Evolutionary conservation across 1,284 basidiomycete species (phyloP).

Genomic region (Austroboletus sp.): DNA sequence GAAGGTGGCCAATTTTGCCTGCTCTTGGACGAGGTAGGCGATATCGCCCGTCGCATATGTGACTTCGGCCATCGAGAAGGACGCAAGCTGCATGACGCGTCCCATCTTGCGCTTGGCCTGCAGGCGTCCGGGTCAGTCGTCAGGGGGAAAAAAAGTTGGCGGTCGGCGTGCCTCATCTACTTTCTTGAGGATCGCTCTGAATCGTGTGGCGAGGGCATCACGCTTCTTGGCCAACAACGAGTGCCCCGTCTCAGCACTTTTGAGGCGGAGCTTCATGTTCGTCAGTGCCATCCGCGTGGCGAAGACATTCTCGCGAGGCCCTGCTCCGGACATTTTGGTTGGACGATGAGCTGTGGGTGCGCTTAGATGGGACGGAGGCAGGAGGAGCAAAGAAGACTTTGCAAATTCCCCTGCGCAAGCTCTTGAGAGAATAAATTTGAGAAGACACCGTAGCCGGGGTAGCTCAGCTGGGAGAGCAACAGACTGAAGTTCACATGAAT

Average conservation of each 20-base stretch:
- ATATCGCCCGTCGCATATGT: slow-evolving; percentile 97
- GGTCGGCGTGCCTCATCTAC: slow-evolving; percentile 77
- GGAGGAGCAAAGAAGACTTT: too few relatives aligned
- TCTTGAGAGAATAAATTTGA: neutral
- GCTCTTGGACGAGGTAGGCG: slow-evolving; percentile 89
- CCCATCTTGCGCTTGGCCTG: slow-evolving; percentile 99
- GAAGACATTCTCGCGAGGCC: slow-evolving; percentile 85
- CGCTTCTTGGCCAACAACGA: slow-evolving; percentile 95
- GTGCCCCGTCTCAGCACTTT: slow-evolving; percentile 96
- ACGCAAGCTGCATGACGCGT: slow-evolving; percentile 94
- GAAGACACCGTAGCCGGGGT: slow-evolving; percentile 36
- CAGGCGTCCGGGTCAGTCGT: neutral
- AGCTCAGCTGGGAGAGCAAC: slow-evolving; percentile 78
- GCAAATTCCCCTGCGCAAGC: too few relatives aligned
- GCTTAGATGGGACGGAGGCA: neutral
- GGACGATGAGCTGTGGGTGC: slow-evolving; percentile 1
- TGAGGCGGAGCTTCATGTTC: slow-evolving; percentile 87
- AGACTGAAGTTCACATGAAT: slow-evolving; percentile 75
- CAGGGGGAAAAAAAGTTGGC: neutral
- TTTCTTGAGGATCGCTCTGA: slow-evolving; percentile 82
- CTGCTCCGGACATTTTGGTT: slow-evolving; percentile 74
- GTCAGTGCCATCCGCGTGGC: slow-evolving; percentile 93
- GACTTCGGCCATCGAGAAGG: slow-evolving; percentile 97
- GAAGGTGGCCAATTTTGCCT: slow-evolving; percentile 87
- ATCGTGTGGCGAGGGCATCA: slow-evolving; percentile 89